Percentiles rank a stretch among this genome's conserved stretches.
Evolutionary conservation across 805 yeast species (phyloP).

Genomic region (Myxozyma melibiosi): DNA sequence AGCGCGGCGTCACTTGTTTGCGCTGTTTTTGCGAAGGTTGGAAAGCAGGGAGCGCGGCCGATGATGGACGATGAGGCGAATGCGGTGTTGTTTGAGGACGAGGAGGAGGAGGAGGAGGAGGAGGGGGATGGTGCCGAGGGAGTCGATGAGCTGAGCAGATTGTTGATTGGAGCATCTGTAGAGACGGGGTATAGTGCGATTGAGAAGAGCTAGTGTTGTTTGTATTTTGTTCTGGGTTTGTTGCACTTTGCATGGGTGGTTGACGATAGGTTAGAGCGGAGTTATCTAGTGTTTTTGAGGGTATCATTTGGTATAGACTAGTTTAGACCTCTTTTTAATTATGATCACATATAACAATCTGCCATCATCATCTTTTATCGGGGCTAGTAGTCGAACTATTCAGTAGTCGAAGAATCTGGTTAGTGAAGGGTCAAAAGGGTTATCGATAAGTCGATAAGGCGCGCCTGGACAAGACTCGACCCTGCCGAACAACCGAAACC

Average conservation of each 20-base stretch:
- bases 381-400: too few relatives aligned
- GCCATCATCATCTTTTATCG: too few relatives aligned
- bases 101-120: slow-evolving; percentile 1
- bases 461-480: too few relatives aligned
- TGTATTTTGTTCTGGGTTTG: not conserved
- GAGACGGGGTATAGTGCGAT: not conserved
- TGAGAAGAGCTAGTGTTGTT: not conserved
- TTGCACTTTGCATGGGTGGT: not conserved
- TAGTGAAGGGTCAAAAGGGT: too few relatives aligned
- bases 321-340: too few relatives aligned
- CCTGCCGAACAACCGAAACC: too few relatives aligned
- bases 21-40: slow-evolving; percentile 43
- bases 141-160: slow-evolving; percentile 7
- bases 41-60: slow-evolving; percentile 35
- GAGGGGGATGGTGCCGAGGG: not conserved
- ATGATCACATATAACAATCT: too few relatives aligned
- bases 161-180: not conserved
- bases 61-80: not conserved
- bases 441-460: too few relatives aligned
- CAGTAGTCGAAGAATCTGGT: too few relatives aligned
- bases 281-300: too few relatives aligned
- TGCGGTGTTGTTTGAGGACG: not conserved
- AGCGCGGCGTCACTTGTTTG: slow-evolving; percentile 38
- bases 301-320: too few relatives aligned
- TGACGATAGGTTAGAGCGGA: too few relatives aligned